Percentiles rank a stretch among this genome's conserved stretches.
These are phyloP conservation scores for Leccinum variabile DNA, from an alignment of 1,284 basidiomycete species.

Conservation along the genomic window DNA sequence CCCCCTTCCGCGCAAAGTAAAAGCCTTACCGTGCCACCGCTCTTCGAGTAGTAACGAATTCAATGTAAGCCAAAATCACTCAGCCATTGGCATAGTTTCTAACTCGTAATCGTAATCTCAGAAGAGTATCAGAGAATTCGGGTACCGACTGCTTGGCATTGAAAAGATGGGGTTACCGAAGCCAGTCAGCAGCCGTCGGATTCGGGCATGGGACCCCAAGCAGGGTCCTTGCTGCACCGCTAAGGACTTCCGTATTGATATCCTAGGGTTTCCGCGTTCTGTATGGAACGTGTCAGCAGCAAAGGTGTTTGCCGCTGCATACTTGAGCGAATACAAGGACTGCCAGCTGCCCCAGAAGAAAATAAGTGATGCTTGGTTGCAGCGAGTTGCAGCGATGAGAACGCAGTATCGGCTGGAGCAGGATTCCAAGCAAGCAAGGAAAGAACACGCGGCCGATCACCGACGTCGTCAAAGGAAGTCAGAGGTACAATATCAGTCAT, in stretches of 20 bases:
- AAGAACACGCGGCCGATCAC: not conserved
- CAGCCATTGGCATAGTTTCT: not conserved
- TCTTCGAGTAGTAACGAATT: not conserved
- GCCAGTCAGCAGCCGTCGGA: not conserved
- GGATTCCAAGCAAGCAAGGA: not conserved
- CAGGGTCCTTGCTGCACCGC: not conserved
- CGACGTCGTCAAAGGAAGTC: not conserved
- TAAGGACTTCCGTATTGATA: not conserved
- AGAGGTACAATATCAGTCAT: not conserved
- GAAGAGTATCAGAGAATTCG: not conserved
- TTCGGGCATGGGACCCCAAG: not conserved
- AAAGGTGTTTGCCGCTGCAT: not conserved
- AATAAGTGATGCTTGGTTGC: not conserved
- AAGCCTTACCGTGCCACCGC: not conserved
- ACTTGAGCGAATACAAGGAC: not conserved
- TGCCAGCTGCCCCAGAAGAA: not conserved
- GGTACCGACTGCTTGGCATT: not conserved
- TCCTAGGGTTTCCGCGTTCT: not conserved
- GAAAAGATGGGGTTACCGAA: not conserved
- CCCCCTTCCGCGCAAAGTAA: not conserved
- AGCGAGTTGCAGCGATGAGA: not conserved
- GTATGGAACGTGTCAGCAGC: not conserved
- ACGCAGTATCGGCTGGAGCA: not conserved
- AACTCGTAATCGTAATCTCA: not conserved
- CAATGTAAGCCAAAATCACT: not conserved